Base-by-base conservation (phyloP, 768 basidiomycete genomes). In the Scleroderma bovista region DNA sequence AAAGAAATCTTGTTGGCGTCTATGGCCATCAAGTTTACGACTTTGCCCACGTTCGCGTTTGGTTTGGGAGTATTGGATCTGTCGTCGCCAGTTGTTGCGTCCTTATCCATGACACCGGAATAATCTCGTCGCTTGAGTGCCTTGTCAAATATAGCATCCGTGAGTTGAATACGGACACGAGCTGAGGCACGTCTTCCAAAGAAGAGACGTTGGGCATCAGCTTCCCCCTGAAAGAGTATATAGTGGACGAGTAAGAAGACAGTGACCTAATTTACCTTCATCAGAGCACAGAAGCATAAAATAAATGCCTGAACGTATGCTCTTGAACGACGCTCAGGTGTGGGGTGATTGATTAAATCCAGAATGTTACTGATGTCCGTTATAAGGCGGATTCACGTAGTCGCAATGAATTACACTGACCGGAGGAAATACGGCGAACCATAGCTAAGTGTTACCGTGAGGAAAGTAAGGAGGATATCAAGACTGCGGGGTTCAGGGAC, bases 141-240 rank as follows among this genome's bases (percentile, higher is more conserved):
- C 63, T 96, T 96, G 64, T 92, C 87, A 60, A 93, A 95, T 46
- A 95, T 88, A 2, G 83, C 69, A 0, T 88, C 83, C 83, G 90
- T 93, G 16, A 94, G 76, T 67, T 88, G 87, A 12, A 78, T 76
- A 8, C 88, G 82, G 3, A 90, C 80, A 20, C 88, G 75, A 1
- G 84, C 85, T 0, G 74, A 63, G 1, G 82, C 88, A n/a, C 90
- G 80, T 39, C 93, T 79, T 19, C 85, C 83, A 48, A 78, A 82
- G 88, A 88, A 93, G 13, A 90, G 72, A 61, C 88, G 87, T 50
- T 86, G 83, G 3, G 84, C 68, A 56, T 91, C 86, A 2, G 82
- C 72, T 68, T 88, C 72, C 0, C 79, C 77, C 75, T 81, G 20
- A 32, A 33, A 34, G 17, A 45, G 4, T 39, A 19, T 22, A 26